Evolutionary conservation across 257 asterid genomes (phyloP).

Genomic region (Paraleonurus japonicus): DNA sequence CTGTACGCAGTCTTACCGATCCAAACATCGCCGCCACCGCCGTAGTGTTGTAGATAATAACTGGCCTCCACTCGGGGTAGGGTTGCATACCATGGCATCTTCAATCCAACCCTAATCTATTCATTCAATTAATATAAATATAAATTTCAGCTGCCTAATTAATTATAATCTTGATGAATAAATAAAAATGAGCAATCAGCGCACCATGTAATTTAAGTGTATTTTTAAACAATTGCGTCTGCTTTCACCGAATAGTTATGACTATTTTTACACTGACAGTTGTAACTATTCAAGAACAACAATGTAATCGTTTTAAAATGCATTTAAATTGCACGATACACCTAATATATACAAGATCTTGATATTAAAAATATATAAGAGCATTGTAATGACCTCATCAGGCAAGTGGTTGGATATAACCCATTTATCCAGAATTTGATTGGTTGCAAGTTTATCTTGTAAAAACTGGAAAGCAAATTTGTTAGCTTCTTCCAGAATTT

Average conservation of each 20-base stretch:
- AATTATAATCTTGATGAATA: not conserved
- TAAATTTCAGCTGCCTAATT: too few species aligned
- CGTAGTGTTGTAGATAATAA: slow-evolving; percentile 34
- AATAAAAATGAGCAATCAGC: not conserved
- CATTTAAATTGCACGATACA: too few species aligned
- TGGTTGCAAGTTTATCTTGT: slow-evolving; percentile 18
- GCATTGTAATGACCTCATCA: slow-evolving; percentile 36
- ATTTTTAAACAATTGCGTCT: too few species aligned
- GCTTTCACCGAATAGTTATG: too few species aligned
- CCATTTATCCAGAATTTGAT: slow-evolving; percentile 45
- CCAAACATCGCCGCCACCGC: slow-evolving; percentile 36
- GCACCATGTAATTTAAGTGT: too few species aligned
- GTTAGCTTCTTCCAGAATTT: slow-evolving; percentile 47
- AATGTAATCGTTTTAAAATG: too few species aligned
- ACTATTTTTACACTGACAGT: too few species aligned
- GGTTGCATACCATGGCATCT: slow-evolving; percentile 46
- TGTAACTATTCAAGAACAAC: too few species aligned
- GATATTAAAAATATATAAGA: too few species aligned
- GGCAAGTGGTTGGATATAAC: slow-evolving; percentile 42
- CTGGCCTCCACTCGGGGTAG: slow-evolving; percentile 40
- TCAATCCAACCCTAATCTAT: slow-evolving; percentile 30
- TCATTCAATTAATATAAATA: not conserved
- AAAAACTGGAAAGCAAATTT: slow-evolving; percentile 32
- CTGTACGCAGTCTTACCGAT: slow-evolving; percentile 42
- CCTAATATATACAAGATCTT: too few species aligned